These are phyloP conservation scores for Flaveria floridana DNA, from an alignment of 140 eudicot species.

Conservation along the genomic window DNA sequence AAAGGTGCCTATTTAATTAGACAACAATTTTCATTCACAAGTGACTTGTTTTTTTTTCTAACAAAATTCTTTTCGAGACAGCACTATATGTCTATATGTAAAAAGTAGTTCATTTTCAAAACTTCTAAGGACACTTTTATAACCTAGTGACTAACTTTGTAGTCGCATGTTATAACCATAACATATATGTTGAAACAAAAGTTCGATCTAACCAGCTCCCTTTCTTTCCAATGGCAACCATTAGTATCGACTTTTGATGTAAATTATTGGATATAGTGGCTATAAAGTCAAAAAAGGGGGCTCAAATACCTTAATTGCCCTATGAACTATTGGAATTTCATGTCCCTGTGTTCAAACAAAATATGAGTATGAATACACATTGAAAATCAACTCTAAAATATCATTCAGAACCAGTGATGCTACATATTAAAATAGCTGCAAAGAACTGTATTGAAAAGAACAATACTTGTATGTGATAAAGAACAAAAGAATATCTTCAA, in stretches of 20 bases:
- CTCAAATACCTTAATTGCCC: conserved; percentile 19
- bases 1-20: neutral
- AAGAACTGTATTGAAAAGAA: conserved; percentile 4
- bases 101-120: neutral
- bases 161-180: neutral
- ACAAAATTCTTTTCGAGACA: neutral
- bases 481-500: neutral
- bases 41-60: neutral
- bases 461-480: neutral
- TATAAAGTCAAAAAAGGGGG: neutral
- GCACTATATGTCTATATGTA: neutral
- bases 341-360: conserved; percentile 29
- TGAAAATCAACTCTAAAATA: neutral
- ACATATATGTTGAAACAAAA: neutral
- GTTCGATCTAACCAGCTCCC: neutral
- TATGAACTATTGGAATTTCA: conserved; percentile 28
- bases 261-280: neutral
- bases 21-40: neutral
- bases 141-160: neutral
- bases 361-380: conserved; percentile 7
- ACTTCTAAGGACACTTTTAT: neutral
- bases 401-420: conserved; percentile 6
- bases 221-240: conserved; percentile 12
- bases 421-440: neutral
- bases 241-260: neutral